phyloP scores from a whole-genome alignment of 208 protist genomes.

The Leishmania amazonensis region DNA sequence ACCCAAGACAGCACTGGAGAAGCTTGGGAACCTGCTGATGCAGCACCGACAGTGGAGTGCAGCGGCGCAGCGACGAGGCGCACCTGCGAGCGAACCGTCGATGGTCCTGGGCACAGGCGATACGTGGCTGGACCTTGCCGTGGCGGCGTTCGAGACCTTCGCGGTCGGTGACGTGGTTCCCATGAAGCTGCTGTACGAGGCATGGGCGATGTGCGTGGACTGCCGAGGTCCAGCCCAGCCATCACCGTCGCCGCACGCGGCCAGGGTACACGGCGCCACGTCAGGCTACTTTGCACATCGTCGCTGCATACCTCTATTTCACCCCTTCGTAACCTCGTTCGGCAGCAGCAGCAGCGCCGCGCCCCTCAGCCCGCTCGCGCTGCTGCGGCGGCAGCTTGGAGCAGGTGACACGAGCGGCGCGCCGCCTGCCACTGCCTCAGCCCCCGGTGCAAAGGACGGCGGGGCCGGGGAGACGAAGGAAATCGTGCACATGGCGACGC shows the following conservation, averaged over 20 bases:
- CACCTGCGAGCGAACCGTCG: not conserved
- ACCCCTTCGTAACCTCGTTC: not conserved
- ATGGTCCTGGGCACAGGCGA: not conserved
- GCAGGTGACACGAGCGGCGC: not conserved
- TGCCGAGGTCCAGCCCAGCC: not conserved
- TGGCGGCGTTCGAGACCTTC: slow-evolving; percentile 10
- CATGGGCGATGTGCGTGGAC: not conserved
- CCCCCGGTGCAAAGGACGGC: no score
- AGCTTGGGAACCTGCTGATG: not conserved
- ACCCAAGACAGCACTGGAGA: not conserved
- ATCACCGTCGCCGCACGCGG: no score
- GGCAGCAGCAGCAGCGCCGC: not conserved
- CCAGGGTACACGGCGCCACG: not conserved
- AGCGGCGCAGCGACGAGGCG: no score
- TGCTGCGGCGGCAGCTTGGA: slow-evolving; percentile 9
- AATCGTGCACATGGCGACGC: slow-evolving; percentile 38
- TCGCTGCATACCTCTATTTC: slow-evolving; percentile 24
- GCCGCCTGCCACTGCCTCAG: not conserved
- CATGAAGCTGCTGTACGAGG: not conserved
- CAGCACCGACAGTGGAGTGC: not conserved
- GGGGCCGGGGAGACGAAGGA: not conserved
- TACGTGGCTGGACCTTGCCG: slow-evolving; percentile 3
- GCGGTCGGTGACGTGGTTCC: slow-evolving; percentile 15
- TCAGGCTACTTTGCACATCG: not conserved
- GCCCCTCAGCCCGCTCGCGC: slow-evolving; percentile 12